Evolutionary conservation across 2,329 filamentous ascomycete species (phyloP).

Genomic region (Penicillium rolfsii): DNA sequence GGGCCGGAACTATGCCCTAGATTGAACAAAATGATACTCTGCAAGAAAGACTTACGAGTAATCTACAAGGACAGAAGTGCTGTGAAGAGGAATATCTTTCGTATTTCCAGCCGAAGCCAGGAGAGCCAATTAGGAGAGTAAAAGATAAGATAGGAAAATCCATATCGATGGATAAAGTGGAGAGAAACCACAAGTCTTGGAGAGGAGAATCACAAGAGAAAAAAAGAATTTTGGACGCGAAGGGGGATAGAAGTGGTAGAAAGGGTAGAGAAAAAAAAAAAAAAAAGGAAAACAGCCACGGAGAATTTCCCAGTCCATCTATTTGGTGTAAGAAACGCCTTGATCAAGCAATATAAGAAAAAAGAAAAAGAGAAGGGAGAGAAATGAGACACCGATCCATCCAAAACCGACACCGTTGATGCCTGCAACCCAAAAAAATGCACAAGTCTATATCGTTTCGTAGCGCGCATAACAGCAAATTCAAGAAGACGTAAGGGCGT

Average conservation of each 20-base stretch:
- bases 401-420: constrained; percentile 43
- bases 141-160: constrained; percentile 15
- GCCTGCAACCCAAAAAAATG: constrained; percentile 45
- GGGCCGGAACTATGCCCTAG: neutral
- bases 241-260: neutral
- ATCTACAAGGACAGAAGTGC: neutral
- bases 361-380: constrained; percentile 23
- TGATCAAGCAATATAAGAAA: constrained; percentile 14
- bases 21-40: neutral
- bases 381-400: constrained; percentile 26
- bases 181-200: constrained; percentile 27
- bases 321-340: constrained; percentile 29
- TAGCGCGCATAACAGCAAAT: constrained; percentile 38
- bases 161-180: constrained; percentile 19
- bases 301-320: constrained; percentile 26
- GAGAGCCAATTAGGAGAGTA: constrained; percentile 26
- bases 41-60: no score
- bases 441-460: constrained; percentile 47
- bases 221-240: constrained; percentile 26
- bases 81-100: constrained; percentile 18
- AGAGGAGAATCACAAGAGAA: constrained; percentile 22
- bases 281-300: constrained; percentile 18
- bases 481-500: constrained; percentile 16
- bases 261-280: constrained; percentile 5
- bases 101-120: constrained; percentile 19